These are phyloP conservation scores for Kuraishia hungarica DNA, from an alignment of 805 yeast species.

Conservation along the genomic window DNA sequence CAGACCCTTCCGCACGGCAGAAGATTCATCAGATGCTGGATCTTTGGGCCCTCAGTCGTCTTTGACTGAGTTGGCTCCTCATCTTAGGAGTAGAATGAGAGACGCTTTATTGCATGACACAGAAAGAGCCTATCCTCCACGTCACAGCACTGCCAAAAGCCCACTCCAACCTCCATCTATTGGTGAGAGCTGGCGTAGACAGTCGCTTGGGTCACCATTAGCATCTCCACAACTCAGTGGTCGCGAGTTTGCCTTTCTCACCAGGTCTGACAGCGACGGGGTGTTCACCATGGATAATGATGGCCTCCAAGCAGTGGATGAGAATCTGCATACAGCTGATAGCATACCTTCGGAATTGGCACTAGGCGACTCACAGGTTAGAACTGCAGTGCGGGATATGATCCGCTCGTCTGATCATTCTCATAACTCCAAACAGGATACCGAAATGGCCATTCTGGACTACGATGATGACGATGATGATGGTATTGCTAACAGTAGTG, in stretches of 20 bases:
- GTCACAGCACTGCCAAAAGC: neutral
- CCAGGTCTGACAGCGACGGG: neutral
- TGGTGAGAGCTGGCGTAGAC: slow-evolving; percentile 8
- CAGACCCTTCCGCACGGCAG: neutral
- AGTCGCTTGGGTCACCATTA: neutral
- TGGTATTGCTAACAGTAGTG: neutral
- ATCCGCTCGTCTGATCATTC: neutral
- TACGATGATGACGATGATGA: slow-evolving; percentile 34
- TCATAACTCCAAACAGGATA: neutral
- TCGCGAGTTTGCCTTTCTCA: neutral
- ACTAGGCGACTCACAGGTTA: neutral
- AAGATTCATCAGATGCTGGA: neutral
- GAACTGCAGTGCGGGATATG: neutral
- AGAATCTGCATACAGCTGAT: neutral
- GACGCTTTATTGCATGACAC: neutral
- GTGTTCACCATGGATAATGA: slow-evolving; percentile 4
- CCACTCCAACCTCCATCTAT: slow-evolving; percentile 19
- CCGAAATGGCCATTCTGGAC: slow-evolving; percentile 23
- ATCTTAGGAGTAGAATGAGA: too few species aligned
- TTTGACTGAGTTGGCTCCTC: neutral
- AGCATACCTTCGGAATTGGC: neutral
- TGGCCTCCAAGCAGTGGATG: neutral
- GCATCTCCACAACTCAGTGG: neutral
- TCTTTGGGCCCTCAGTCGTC: neutral
- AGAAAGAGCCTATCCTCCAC: neutral